These are phyloP conservation scores for Saksenaea vasiformis DNA, from an alignment of 371 early-diverging fungal genomes.

Conservation along the genomic window DNA sequence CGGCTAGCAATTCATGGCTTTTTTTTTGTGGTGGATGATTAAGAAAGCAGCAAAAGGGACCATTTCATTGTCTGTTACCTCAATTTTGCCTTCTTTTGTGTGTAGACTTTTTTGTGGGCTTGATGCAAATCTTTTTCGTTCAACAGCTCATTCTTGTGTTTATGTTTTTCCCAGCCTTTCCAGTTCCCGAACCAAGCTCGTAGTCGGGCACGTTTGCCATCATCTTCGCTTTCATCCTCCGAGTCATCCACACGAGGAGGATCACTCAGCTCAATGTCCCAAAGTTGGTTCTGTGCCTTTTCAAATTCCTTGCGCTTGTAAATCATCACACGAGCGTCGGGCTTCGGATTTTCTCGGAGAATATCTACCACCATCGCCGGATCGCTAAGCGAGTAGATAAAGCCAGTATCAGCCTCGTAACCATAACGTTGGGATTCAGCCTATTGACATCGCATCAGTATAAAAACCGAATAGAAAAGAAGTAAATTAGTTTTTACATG, in stretches of 20 bases:
- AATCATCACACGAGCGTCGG: conserved; percentile 37
- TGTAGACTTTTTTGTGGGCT: conserved; percentile 47
- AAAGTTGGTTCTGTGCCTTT: conserved; percentile 39
- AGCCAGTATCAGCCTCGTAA: conserved; percentile 29
- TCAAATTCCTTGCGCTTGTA: conserved; percentile 33
- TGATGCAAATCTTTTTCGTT: conserved; percentile 35
- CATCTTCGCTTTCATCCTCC: conserved; percentile 45
- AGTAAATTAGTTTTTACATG: conserved; percentile 34
- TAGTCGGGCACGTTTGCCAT: conserved; percentile 37
- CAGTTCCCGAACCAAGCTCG: conserved; percentile 49
- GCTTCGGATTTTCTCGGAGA: conserved; percentile 23
- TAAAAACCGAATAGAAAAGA: background rate
- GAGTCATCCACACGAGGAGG: conserved; percentile 39
- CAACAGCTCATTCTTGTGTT: conserved; percentile 29
- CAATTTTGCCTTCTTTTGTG: conserved; percentile 38
- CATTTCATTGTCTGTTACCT: conserved; percentile 22
- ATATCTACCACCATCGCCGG: conserved; percentile 39
- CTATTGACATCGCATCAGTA: conserved; percentile 12
- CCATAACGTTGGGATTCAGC: conserved; percentile 46
- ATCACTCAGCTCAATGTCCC: conserved; percentile 40
- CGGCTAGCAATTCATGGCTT: conserved; percentile 60
- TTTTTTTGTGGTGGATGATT: background rate
- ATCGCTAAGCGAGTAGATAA: conserved; percentile 30
- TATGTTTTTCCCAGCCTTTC: conserved; percentile 35
- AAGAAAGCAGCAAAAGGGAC: too few relatives aligned